Evolutionary conservation across 1,284 basidiomycete species (phyloP), one percentile per base, ranked within the genome.

Genomic region (Tylopilus sp.): DNA sequence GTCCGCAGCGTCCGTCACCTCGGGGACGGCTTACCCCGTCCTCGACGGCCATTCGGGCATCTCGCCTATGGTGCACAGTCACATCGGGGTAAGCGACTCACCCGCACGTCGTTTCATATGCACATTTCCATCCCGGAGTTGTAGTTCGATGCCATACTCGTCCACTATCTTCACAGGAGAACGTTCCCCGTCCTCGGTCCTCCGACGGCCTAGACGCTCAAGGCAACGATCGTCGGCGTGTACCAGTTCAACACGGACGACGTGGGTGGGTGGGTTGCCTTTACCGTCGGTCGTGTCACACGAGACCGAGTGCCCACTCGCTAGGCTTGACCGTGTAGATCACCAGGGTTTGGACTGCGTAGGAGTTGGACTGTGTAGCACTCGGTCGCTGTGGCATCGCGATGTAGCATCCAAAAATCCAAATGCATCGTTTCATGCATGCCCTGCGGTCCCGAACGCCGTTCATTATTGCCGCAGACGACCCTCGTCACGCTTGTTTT

Each of bases 161-260:
- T 87, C 45, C 96, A 99, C 76, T 99, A 99, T 72, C 67, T 99
- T 46, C 94, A 97, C 74, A 76, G 81, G 48, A 89, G 95, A 72
- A 99, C 99, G 74, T 97, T 90, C 79, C 90, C 90, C 25, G 60
- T 85, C 39, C 53, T 92, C 50, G 94, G 92, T 15, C 82, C 77
- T 2, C 53, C 86, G 46, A 62, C 70, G 21, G 81, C 74, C 28
- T 98, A 95, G 95, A 67, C 75, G 8, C 74, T 98, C 50, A 80
- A 92, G 46, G 72, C 82, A 15, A 74, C 83, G 4, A 97, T 95
- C 26, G 82, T 89, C 36, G 86, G 97, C 35, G 78, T 98, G 6
- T 99, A 97, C 74, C 89, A 95, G 70, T 97, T 97, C 77, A 96
- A 97, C 76, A 97, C 94, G 37, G 92, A 95, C 68, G 96, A 98